phyloP scores from a whole-genome alignment of 2,329 filamentous ascomycete genomes.

The Phialophora macrospora region DNA sequence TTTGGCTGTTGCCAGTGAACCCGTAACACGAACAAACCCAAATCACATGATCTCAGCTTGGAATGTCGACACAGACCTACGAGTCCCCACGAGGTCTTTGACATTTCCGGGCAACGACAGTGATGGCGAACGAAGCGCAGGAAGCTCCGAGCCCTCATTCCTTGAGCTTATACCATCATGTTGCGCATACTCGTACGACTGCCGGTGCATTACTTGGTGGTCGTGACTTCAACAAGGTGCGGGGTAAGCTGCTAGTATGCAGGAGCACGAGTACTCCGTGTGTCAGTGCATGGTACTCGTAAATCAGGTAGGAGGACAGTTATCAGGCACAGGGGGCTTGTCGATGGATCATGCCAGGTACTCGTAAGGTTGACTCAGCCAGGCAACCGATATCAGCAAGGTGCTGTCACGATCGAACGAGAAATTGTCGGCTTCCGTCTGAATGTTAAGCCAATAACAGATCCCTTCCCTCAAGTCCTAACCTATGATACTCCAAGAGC shows the following conservation, averaged over 20 bases:
- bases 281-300: no score
- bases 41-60: neutral
- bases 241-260: conserved; percentile 17
- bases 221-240: neutral
- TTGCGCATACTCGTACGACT: neutral
- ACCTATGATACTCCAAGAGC: conserved; percentile 11
- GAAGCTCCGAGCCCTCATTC: neutral
- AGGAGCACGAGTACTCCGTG: neutral
- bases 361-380: conserved; percentile 26
- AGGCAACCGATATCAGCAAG: conserved; percentile 7
- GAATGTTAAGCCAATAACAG: conserved; percentile 2
- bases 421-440: neutral
- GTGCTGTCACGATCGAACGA: neutral
- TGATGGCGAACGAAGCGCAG: neutral
- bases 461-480: neutral
- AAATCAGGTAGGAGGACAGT: neutral
- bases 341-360: conserved; percentile 4
- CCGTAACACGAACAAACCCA: neutral
- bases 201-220: neutral
- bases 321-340: neutral
- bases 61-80: neutral
- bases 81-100: neutral
- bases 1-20: neutral
- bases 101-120: neutral
- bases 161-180: neutral